Evolutionary conservation across 768 basidiomycete genomes (phyloP), one percentile per base, ranked within the genome.

Genomic region (Collybia sp.): DNA sequence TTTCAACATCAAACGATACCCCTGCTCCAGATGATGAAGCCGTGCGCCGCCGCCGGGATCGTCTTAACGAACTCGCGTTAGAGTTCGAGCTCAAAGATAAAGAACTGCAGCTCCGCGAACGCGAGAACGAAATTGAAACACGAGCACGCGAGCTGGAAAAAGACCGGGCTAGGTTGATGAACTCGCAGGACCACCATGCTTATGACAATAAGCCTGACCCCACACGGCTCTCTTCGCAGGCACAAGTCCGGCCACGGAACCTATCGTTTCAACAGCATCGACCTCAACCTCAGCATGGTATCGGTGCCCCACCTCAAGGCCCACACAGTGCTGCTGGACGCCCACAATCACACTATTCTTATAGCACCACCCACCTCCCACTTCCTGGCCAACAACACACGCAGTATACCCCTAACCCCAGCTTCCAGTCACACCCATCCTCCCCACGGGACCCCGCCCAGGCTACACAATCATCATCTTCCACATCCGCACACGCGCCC

Each of bases 101-200:
- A 49, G 82, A 84, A 48, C 67, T 70, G 38, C 69, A 73, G 32
- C 63, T 84, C 12, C 66, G 64, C 16, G 69, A 77, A 43, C 68
- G 76, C 30, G 81, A 84, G 55, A 71, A 67, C 10, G 80, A 82
- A 18, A 66, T 85, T 40, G 66, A 76, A 44, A 62, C 74, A 52
- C 72, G 73, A 8, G 62, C 75, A 8, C 72, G 72, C 17, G 80
- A 85, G 52, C 58, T 86, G 16, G 82, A 85, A 45, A 65, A 66
- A 42, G 81, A 86, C 43, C 73, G 77, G 11, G 65, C 70, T 12
- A 62, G 64, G 39, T 50, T 77, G 35, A 53, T 63, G 43, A 71
- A 64, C 36, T 56, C 69, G 15, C 71, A 69, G 11, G 62, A 62
- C 33, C 64, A 59, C 15, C 47, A 49, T 37, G 49, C 31, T 11